These are phyloP conservation scores for Pseudogymnoascus sp. DNA, from an alignment of 2,329 filamentous ascomycete species.

Conservation along the genomic window DNA sequence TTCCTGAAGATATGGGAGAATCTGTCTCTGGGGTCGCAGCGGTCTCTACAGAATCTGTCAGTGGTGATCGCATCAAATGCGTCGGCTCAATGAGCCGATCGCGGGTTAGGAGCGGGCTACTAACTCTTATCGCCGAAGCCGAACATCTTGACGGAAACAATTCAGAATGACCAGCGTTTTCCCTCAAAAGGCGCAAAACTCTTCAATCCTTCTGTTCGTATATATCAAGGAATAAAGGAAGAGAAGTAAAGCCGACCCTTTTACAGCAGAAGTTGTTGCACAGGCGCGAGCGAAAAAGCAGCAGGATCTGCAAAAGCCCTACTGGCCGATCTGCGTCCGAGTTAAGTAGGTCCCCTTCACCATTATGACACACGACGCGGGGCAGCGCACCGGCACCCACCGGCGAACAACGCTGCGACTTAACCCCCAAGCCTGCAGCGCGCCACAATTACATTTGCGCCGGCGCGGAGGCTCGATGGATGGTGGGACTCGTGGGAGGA, in stretches of 20 bases:
- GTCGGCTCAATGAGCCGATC: background rate
- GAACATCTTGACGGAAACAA: background rate
- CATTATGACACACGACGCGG: constrained; percentile 1
- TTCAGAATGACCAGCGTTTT: background rate
- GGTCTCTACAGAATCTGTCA: background rate
- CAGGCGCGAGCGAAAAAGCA: background rate
- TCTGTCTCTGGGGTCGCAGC: background rate
- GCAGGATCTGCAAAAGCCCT: constrained; percentile 5
- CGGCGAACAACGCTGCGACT: background rate
- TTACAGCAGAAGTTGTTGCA: background rate
- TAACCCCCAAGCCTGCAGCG: background rate
- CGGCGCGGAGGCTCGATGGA: background rate
- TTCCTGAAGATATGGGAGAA: background rate
- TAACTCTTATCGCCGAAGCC: constrained; percentile 9
- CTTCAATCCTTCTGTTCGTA: background rate
- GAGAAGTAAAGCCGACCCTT: background rate
- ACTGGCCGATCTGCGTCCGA: constrained; percentile 2
- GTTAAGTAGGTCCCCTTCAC: background rate
- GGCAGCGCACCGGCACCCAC: background rate
- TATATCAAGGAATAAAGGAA: background rate
- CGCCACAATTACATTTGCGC: background rate
- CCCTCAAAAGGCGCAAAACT: constrained; percentile 1
- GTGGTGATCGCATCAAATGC: background rate
- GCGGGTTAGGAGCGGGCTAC: background rate
- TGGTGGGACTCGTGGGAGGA: background rate